Conservation (phyloP, 73 alveolate species). For the Paramecium pentaurelia region DNA sequence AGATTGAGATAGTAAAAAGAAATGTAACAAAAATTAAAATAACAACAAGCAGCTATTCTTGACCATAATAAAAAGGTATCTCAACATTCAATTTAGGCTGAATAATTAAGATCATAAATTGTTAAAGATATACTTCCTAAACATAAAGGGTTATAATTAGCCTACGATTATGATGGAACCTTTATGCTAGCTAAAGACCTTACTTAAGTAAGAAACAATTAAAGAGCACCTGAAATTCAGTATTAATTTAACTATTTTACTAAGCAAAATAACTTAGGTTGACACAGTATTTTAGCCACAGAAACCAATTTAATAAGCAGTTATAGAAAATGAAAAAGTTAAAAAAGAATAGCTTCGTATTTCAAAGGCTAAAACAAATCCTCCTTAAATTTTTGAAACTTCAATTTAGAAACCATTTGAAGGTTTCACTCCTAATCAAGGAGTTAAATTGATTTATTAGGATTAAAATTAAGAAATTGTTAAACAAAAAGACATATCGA, state of each 20-base stretch:
- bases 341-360: not conserved
- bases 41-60: not conserved
- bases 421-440: not conserved
- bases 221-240: not conserved
- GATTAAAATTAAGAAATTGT: constrained; percentile 20
- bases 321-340: not conserved
- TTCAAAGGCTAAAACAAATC: not conserved
- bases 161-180: constrained; percentile 41
- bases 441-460: not conserved
- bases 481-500: not conserved
- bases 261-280: not conserved
- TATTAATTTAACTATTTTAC: not conserved
- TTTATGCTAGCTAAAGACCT: constrained; percentile 16
- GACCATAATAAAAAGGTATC: not conserved
- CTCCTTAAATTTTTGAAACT: not conserved
- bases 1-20: not conserved
- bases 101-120: not conserved
- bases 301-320: not conserved
- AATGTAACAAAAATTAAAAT: not conserved
- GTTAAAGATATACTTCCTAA: constrained; percentile 3
- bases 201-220: not conserved
- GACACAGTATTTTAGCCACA: constrained; percentile 3
- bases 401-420: not conserved
- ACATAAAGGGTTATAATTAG: not conserved
- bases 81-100: not conserved